phyloP scores from a whole-genome alignment of 306 rosid species.

The Benincasa hispida region DNA sequence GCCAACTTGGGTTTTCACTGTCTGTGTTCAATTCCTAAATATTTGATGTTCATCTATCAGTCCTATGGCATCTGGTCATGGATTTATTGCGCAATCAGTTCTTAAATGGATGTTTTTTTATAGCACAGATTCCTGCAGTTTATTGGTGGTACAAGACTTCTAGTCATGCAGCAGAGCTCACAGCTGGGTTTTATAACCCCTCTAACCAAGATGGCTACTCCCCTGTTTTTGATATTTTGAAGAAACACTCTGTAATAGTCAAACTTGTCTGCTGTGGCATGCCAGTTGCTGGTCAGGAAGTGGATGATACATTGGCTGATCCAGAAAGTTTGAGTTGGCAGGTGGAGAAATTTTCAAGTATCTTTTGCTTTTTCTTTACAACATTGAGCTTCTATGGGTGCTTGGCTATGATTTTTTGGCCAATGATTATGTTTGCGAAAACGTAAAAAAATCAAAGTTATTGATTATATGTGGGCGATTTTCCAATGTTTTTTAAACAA shows the following conservation, averaged over 20 bases:
- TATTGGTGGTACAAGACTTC: conserved; percentile 93
- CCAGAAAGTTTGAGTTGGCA: conserved; percentile 93
- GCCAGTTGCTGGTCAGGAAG: conserved; percentile 51
- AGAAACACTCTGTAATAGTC: conserved; percentile 53
- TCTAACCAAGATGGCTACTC: conserved; percentile 89
- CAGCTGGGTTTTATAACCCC: conserved; percentile 91
- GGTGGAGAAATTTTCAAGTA: conserved; percentile 30
- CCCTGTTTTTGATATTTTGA: conserved; percentile 73
- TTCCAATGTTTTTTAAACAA: background rate
- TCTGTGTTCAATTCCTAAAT: background rate
- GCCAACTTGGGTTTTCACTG: background rate
- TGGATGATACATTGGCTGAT: conserved; percentile 62
- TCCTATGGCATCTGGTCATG: background rate
- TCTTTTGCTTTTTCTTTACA: background rate
- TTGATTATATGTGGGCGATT: background rate
- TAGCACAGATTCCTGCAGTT: conserved; percentile 73
- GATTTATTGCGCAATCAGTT: background rate
- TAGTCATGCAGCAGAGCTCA: conserved; percentile 93
- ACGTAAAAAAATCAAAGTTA: no score
- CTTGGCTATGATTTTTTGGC: background rate
- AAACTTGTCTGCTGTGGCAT: conserved; percentile 72
- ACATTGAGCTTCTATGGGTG: background rate
- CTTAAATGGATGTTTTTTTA: background rate
- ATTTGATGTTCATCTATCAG: background rate
- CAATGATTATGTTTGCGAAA: background rate